phyloP scores from a whole-genome alignment of 2,329 filamentous ascomycete genomes.

The Sarocladium kiliense region DNA sequence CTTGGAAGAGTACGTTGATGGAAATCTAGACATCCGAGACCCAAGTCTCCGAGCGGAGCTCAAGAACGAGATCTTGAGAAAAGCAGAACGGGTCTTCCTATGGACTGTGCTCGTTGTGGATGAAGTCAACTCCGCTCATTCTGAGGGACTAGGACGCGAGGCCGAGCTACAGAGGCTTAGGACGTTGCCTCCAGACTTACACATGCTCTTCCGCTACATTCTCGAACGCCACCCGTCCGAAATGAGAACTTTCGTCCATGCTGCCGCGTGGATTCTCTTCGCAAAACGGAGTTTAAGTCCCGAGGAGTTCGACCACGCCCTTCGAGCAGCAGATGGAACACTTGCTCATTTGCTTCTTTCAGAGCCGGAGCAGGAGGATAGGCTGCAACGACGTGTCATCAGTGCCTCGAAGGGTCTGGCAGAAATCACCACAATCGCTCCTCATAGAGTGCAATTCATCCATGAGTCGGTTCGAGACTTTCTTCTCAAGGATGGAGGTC shows the following conservation, averaged over 20 bases:
- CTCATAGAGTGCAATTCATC: constrained; percentile 44
- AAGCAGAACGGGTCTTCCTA: too few species aligned
- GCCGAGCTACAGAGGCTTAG: neutral
- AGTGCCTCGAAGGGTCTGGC: constrained; percentile 46
- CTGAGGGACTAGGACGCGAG: neutral
- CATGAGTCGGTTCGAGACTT: constrained; percentile 47
- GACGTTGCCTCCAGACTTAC: neutral
- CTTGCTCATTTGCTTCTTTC: too few species aligned
- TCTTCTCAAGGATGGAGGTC: constrained; percentile 30
- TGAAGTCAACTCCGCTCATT: neutral
- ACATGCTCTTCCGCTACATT: neutral
- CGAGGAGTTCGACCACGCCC: neutral
- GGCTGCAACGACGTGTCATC: constrained; percentile 25
- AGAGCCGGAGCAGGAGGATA: neutral
- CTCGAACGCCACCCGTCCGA: neutral
- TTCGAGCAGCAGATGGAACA: too few species aligned
- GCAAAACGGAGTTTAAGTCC: neutral
- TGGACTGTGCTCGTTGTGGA: too few species aligned
- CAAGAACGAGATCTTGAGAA: too few species aligned
- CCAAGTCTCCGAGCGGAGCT: neutral
- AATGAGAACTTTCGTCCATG: neutral
- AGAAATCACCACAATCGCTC: constrained; percentile 28
- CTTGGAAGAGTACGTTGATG: constrained; percentile 24
- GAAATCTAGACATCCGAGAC: neutral
- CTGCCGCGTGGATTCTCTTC: neutral